Percentiles rank a stretch among this genome's conserved stretches.
These are phyloP conservation scores for Blastomyces emzantsi DNA, from an alignment of 2,329 filamentous ascomycete genomes.

Conservation along the genomic window DNA sequence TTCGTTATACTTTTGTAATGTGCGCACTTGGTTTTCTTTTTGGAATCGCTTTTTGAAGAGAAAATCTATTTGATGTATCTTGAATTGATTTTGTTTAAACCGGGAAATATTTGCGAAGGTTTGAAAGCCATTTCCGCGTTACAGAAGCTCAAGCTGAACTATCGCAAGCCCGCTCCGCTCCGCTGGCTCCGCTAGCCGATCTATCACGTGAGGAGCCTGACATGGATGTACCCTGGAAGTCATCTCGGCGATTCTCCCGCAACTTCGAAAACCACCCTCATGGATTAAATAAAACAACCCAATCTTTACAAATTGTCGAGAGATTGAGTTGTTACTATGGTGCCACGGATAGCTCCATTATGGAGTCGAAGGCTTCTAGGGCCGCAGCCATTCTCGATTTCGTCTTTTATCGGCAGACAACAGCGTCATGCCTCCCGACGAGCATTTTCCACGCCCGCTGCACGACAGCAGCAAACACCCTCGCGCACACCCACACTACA, in stretches of 20 bases:
- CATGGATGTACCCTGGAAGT: background rate
- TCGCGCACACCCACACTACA: slow-evolving; percentile 26
- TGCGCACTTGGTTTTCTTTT: too few species aligned
- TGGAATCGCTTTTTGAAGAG: too few species aligned
- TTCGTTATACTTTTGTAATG: too few species aligned
- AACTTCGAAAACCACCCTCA: background rate
- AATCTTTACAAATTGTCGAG: background rate
- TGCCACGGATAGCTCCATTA: slow-evolving; percentile 22
- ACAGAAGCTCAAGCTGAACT: too few species aligned
- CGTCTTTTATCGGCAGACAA: slow-evolving; percentile 13
- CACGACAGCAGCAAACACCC: slow-evolving; percentile 21
- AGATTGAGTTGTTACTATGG: slow-evolving; percentile 19
- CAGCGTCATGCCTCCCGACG: slow-evolving; percentile 22
- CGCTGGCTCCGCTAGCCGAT: too few species aligned
- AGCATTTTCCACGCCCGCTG: slow-evolving; percentile 28
- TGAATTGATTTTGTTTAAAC: too few species aligned
- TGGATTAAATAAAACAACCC: background rate
- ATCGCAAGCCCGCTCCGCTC: too few species aligned
- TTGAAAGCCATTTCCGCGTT: too few species aligned
- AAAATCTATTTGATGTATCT: too few species aligned
- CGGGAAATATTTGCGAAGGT: too few species aligned
- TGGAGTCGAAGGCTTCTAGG: slow-evolving; percentile 20
- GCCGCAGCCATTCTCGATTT: slow-evolving; percentile 12
- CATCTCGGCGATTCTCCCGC: background rate
- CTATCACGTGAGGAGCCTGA: slow-evolving; percentile 2